Evolutionary conservation across 352 stramenopile species (phyloP).

Genomic region (Elongisporangium senticosum): DNA sequence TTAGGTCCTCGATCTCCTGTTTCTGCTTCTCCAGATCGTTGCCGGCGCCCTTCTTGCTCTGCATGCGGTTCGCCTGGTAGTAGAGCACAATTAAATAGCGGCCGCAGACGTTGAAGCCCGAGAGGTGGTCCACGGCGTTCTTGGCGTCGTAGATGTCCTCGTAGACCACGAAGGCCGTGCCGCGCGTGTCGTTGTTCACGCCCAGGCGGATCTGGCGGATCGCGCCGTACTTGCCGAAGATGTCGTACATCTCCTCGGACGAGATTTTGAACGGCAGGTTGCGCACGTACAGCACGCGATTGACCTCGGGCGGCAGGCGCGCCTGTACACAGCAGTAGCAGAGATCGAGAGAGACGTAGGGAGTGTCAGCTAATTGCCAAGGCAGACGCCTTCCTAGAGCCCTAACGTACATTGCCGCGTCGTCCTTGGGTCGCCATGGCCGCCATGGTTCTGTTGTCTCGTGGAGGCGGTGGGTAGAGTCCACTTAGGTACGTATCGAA

Average conservation of each 20-base stretch:
- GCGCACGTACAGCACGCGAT: conserved; percentile 95
- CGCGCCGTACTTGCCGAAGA: conserved; percentile 99
- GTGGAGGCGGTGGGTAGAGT: neutral
- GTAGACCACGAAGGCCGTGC: conserved; percentile 98
- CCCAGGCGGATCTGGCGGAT: conserved; percentile 95
- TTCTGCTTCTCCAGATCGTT: conserved; percentile 67
- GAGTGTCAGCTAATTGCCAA: neutral
- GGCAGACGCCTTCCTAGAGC: neutral
- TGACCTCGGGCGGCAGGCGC: conserved; percentile 96
- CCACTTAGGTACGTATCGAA: neutral
- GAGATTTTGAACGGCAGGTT: conserved; percentile 99
- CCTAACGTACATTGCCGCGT: conserved; percentile 51
- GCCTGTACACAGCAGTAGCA: conserved; percentile 28
- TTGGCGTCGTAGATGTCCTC: conserved; percentile 99
- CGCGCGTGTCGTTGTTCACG: conserved; percentile 94
- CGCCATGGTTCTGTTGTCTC: conserved; percentile 16
- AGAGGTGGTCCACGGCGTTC: conserved; percentile 97
- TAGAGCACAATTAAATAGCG: conserved; percentile 99
- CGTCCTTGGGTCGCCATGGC: conserved; percentile 52
- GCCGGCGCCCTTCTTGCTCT: conserved; percentile 34
- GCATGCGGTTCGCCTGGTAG: conserved; percentile 93
- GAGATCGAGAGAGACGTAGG: neutral
- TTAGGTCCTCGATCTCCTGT: conserved; percentile 77
- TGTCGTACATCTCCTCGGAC: conserved; percentile 98
- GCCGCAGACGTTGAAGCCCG: conserved; percentile 98